Conservation (phyloP, 768 basidiomycete genomes). For the Krasilnikovozyma curviuscula region DNA sequence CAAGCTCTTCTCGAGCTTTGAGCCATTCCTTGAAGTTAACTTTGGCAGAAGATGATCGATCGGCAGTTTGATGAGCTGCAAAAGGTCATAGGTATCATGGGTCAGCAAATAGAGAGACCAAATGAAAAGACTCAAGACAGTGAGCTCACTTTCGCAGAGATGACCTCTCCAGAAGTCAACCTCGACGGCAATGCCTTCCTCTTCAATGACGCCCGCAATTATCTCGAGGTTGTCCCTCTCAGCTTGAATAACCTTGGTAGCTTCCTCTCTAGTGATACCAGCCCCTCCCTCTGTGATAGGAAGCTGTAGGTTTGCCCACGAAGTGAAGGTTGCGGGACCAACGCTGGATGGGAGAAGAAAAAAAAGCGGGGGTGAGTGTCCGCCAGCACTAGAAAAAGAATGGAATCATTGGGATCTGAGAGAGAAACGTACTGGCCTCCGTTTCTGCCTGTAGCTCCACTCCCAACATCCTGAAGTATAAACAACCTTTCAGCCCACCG, state of each 20-base stretch:
- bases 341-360: not conserved
- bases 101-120: not conserved
- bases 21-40: constrained; percentile 1
- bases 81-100: too few species aligned
- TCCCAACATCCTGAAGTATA: not conserved
- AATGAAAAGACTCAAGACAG: not conserved
- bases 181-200: constrained; percentile 13
- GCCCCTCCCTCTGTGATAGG: constrained; percentile 15
- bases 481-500: too few species aligned
- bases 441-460: not conserved
- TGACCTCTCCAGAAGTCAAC: constrained; percentile 20
- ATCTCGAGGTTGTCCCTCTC: constrained; percentile 18
- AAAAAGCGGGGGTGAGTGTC: too few species aligned
- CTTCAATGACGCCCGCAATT: constrained; percentile 13
- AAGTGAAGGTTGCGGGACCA: not conserved
- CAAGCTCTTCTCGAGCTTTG: not conserved
- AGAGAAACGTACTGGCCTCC: too few species aligned
- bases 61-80: too few species aligned
- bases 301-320: not conserved
- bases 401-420: too few species aligned
- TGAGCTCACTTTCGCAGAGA: constrained; percentile 15
- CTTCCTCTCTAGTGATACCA: constrained; percentile 16
- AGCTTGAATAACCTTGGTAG: constrained; percentile 15
- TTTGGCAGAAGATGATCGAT: too few species aligned
- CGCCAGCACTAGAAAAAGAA: too few species aligned